Base-by-base conservation (phyloP, 805 yeast genomes). In the Vanderwaltozyma polyspora region DNA sequence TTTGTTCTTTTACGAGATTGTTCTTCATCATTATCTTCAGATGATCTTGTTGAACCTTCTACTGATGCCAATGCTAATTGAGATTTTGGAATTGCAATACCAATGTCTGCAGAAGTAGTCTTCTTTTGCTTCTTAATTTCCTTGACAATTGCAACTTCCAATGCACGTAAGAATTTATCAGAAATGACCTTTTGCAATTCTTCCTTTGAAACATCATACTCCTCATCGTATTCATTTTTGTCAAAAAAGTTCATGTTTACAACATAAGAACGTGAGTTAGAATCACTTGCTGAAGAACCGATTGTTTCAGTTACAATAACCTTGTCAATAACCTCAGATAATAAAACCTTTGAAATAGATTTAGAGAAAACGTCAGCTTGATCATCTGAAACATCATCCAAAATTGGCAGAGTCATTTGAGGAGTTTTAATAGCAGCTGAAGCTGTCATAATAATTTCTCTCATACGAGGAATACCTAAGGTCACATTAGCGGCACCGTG, bases 401-500 rank as follows among this genome's bases (percentile, higher is more conserved):
- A 65, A 31, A 91, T 69, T 19, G 98, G 98, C 48, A 91, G 66
- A 3, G 91, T 76, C 98, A 91, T 91, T 65, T 91, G 97, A 29
- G 99, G 99, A n/a, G 99, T 91, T 67, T 85, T 84, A 54, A 91
- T 91, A 31, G 81, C 64, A 16, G 95, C 76, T 39, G 95, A 84
- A 15, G 99, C 99, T 10, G 99, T 93, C 99, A 91, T 91, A 58
- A 91, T 86, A 61, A 91, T 91, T 72, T 91, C 99, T 75, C 99
- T 81, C 84, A 91, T 78, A 75, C 99, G 95, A 28, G 99, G 99
- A 57, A 91, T 91, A 81, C 99, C 99, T 52, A 91, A 71, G 0
- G 99, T 91, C 44, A 91, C 99, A 63, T 91, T 91, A 30, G 98
- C 98, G 38, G 98, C 99, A 76, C 99, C 99, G 66, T 93, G 98